phyloP scores from a whole-genome alignment of 2,329 filamentous ascomycete species.

The Pochonia chlamydosporia region DNA sequence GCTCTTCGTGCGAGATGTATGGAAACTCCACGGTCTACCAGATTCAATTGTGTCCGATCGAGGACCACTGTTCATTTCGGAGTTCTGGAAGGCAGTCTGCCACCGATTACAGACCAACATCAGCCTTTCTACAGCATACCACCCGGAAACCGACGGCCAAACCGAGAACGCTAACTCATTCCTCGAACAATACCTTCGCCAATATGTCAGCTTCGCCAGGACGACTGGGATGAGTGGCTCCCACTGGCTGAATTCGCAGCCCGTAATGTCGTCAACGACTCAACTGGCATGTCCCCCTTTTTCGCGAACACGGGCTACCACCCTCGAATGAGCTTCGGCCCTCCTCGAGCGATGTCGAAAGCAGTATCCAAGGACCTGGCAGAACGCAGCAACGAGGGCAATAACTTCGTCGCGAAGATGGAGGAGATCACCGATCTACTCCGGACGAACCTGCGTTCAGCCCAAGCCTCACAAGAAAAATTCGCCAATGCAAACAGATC shows the following conservation, averaged over 20 bases:
- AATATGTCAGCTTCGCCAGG: not conserved
- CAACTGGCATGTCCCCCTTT: not conserved
- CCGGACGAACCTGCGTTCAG: not conserved
- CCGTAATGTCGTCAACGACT: no score
- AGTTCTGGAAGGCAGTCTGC: not conserved
- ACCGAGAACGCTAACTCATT: not conserved
- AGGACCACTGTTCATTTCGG: not conserved
- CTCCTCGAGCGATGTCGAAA: not conserved
- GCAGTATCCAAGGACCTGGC: not conserved
- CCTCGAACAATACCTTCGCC: not conserved
- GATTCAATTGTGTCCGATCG: not conserved
- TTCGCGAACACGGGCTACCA: not conserved
- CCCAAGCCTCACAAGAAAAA: not conserved
- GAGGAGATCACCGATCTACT: not conserved
- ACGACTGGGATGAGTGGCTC: not conserved
- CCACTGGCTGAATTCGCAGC: not conserved
- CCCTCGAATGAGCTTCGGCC: not conserved
- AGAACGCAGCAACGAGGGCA: no score
- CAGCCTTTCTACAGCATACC: not conserved
- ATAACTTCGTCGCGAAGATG: not conserved
- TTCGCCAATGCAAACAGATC: not conserved
- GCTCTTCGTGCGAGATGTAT: not conserved
- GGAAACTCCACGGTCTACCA: not conserved
- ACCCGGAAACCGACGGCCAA: not conserved
- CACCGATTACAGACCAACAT: not conserved